Evolutionary conservation across 257 asterid genomes (phyloP), one percentile per base, ranked within the genome.

Genomic region (Solanum sitiens): DNA sequence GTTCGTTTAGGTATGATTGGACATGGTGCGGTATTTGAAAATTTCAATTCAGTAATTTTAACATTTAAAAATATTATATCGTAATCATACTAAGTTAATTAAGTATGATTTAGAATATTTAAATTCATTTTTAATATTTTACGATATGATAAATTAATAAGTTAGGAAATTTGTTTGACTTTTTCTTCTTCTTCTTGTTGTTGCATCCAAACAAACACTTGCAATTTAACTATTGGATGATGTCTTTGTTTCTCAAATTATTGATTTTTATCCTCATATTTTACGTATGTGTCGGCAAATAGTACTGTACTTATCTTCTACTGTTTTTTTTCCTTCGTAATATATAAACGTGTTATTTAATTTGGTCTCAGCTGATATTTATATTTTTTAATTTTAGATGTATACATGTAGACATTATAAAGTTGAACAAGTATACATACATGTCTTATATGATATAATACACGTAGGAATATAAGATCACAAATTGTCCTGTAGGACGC

Each of bases 281-380:
- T 44, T 15, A 77, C 65, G 65, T 56, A 56, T 56, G 65, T 56
- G 65, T 56, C 65, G 65, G 65, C n/a, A 53, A 15, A 53, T 53
- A 56, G n/a, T 0, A 53, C 59, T 50, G 8, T 50, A 50, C 23
- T 50, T 56, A 56, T 56, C n/a, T 56, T 56, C 11, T 18, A 7
- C n/a, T 56, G 1, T 18, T 53, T 16, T 18, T 2, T 18, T 39
- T 39, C 8, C 0, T 15, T 15, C 23, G 18, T 56, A 18, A 18
- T 56, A 7, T 1, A 56, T 56, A 7, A 56, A 56, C 0, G 1
- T 56, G 4, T 6, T 50, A 0, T 16, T 53, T 53, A 18, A 7
- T 53, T 53, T 56, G n/a, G 0, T 56, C 1, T 18, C 2, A 56
- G 2, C 0, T 18, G 65, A 20, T 2, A 2, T 56, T 18, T 56